Base-by-base conservation (phyloP, 2,329 filamentous ascomycete species). In the Thielaviopsis populi region DNA sequence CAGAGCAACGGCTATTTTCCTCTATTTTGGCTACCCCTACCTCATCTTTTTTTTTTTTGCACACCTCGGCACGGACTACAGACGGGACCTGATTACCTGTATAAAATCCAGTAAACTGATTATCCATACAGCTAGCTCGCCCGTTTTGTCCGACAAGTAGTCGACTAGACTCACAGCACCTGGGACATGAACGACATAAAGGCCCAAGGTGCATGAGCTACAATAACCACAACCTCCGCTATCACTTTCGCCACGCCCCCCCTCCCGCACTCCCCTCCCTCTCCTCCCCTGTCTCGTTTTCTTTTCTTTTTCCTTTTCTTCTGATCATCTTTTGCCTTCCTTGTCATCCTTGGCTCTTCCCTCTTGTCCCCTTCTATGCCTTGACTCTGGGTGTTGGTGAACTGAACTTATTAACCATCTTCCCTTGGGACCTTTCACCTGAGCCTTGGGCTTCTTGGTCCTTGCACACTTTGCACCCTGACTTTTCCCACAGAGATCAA, bases 381-480 rank as follows among this genome's bases (percentile, higher is more conserved):
- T 37, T 56, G 53, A 30, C 50, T 37, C 37, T 56, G 53, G 53
- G 33, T 8, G 53, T 33, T 56, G n/a, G 53, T 56, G 42, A 33
- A 6, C 22, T 54, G 13, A 27, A 56, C 27, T 30, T 37, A 56
- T 56, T 30, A 37, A 7, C 30, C 2, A 54, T 15, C 53, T 56
- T 30, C 24, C 53, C 24, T 56, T 56, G 53, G n/a, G 53, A 19
- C n/a, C 53, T 56, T 15, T 56, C 19, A 56, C 33, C 53, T 27
- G 17, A 27, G 24, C 53, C 30, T 56, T 30, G 53, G 53, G 53
- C 53, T 37, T 37, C 53, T 56, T 56, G 24, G 53, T 37, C 53
- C 53, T 56, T 56, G 53, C 53, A 37, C 53, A 56, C 53, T 56
- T 56, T 56, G 53, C 53, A 56, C 30, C 53, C 53, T 56, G 30